These are phyloP conservation scores for Ophiostoma triangulosporum DNA, from an alignment of 2,329 filamentous ascomycete genomes.

Conservation along the genomic window DNA sequence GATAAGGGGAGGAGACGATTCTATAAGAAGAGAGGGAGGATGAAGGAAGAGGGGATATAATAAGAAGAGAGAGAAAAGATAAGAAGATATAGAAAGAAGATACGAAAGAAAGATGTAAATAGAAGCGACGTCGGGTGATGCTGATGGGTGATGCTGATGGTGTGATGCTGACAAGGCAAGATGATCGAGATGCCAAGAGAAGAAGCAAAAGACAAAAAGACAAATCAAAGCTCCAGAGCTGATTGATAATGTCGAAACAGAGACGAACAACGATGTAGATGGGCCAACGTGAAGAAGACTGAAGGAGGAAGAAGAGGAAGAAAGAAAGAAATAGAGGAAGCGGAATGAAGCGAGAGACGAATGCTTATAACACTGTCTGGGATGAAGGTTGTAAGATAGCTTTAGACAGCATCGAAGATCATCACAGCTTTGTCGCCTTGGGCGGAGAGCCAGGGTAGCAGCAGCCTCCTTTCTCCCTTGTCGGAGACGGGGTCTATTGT, in stretches of 20 bases:
- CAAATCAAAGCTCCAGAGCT: conserved; percentile 14
- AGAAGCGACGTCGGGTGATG: background rate
- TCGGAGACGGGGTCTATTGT: background rate
- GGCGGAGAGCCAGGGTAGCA: too few species aligned
- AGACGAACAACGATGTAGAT: conserved; percentile 6
- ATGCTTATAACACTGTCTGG: background rate
- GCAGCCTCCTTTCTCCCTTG: too few species aligned
- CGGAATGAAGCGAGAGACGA: background rate
- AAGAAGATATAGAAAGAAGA: background rate
- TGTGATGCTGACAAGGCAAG: background rate
- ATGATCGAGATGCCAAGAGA: background rate
- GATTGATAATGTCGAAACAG: conserved; percentile 1
- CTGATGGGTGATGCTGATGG: background rate
- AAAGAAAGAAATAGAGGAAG: background rate
- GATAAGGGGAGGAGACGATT: background rate
- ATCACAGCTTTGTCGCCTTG: background rate
- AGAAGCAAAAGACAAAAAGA: background rate
- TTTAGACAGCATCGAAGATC: background rate
- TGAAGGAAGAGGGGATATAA: too few species aligned
- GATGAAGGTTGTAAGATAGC: background rate
- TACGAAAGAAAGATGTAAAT: background rate
- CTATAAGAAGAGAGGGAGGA: background rate
- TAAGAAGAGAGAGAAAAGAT: background rate
- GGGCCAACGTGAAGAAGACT: conserved; percentile 13
- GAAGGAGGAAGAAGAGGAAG: background rate